These are phyloP conservation scores for Rauvolfia tetraphylla DNA, from an alignment of 257 asterid species.

Conservation along the genomic window DNA sequence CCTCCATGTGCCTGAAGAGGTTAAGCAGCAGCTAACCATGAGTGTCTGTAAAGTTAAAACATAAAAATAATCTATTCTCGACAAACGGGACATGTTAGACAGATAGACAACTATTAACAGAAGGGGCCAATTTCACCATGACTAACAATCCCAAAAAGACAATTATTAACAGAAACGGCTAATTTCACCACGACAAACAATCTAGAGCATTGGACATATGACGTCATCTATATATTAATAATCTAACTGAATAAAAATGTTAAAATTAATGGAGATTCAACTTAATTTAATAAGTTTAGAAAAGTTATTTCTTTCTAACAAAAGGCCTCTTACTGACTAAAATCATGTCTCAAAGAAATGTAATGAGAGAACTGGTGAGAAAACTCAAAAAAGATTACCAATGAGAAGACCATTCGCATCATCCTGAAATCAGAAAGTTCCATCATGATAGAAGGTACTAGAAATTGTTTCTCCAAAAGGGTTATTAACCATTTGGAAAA, in stretches of 20 bases:
- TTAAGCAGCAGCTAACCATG: neutral
- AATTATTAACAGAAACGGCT: neutral
- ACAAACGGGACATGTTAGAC: neutral
- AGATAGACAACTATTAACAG: neutral
- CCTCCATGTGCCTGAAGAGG: constrained; percentile 68
- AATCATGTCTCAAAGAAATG: neutral
- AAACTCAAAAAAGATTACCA: neutral
- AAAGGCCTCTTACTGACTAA: neutral
- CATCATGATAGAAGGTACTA: neutral
- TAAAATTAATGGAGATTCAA: neutral
- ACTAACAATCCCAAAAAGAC: neutral
- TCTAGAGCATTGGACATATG: neutral
- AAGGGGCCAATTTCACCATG: neutral
- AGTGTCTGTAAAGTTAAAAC: neutral
- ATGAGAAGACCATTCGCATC: neutral
- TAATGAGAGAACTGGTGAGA: neutral
- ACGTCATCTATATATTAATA: neutral
- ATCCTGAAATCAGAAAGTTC: neutral
- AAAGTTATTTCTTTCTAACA: neutral
- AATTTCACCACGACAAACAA: neutral
- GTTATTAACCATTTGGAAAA: neutral
- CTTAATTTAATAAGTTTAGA: neutral
- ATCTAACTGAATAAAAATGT: neutral
- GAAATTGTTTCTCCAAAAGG: neutral
- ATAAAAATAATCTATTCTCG: neutral